Evolutionary conservation across 352 stramenopile species (phyloP), one percentile per base, ranked within the genome.

Genomic region (Bremia lactucae): DNA sequence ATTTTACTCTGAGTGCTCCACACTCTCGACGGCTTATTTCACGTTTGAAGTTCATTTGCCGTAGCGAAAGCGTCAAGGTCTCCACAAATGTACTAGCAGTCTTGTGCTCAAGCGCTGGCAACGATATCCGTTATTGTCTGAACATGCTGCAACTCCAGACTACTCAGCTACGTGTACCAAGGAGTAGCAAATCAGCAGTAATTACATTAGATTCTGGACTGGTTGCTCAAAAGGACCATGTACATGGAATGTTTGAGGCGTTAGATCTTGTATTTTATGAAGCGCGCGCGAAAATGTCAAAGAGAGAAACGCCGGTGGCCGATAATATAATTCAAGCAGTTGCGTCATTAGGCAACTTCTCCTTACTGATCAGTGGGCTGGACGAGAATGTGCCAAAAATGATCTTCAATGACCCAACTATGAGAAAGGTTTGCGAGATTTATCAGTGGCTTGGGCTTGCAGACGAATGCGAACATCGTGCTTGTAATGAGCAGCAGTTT

Each of bases 131-230:
- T 40, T 96, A 93, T 37, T 98, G 89, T 42, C 67, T 99, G 8
- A 97, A 98, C 54, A 94, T 87, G 3, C 68, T 99, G 3, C 95
- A 99, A 65, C 97, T 98, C 59, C 87, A 96, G 38, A 81, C 62
- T 37, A 66, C 67, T 0, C 65, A 78, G 43, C 59, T 47, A 33
- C 52, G 47, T 47, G 43, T 35, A 42, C 33, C 36, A 34, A 31
- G 6, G 16, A 49, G 33, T 31, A 37, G 26, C 25, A 55, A 49
- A 6, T 34, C 46, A 4, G 28, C 21, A 2, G 28, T 40, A 1
- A 42, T 48, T 42, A 69, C 54, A 8, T 36, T 80, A 13, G 59
- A 42, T 4, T 57, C 42, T 38, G 61, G 55, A 18, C 44, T 74
- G 18, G 61, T 84, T 41, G 60, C 64, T 49, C 62, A 72, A 49